Conservation (phyloP, 345 rosid species). For the Eucalyptus tenuipes region DNA sequence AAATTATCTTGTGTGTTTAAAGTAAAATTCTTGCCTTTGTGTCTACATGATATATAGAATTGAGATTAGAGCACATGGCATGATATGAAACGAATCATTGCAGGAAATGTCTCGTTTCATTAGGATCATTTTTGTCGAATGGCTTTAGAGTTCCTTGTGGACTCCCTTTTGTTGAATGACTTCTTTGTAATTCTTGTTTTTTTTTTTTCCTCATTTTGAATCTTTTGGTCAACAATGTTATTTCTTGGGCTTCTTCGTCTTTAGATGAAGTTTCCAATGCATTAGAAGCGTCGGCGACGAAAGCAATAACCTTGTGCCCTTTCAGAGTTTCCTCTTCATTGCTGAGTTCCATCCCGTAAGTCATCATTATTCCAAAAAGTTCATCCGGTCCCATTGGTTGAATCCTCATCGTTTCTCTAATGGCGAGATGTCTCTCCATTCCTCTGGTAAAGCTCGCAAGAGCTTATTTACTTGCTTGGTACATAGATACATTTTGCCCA, state of each 20-base stretch:
- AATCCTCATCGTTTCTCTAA: background rate
- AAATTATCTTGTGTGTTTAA: background rate
- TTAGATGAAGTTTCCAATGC: background rate
- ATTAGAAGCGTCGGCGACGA: no score
- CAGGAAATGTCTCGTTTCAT: background rate
- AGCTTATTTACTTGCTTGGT: background rate
- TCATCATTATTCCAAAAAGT: background rate
- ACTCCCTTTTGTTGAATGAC: background rate
- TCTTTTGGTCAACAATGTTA: no score
- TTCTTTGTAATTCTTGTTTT: background rate
- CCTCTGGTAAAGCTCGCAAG: background rate
- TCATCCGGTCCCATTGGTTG: background rate
- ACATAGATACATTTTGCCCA: background rate
- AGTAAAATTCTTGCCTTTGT: background rate
- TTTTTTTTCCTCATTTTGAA: no score
- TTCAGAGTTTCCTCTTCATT: background rate
- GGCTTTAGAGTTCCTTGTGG: background rate
- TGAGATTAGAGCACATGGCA: background rate
- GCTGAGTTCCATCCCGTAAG: background rate
- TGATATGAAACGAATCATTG: background rate
- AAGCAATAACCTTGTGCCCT: background rate
- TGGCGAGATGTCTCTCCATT: background rate
- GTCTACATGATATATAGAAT: background rate
- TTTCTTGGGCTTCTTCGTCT: background rate
- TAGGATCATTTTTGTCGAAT: background rate